These are phyloP conservation scores for Dryas drummondii DNA, from an alignment of 306 rosid species.

Conservation along the genomic window DNA sequence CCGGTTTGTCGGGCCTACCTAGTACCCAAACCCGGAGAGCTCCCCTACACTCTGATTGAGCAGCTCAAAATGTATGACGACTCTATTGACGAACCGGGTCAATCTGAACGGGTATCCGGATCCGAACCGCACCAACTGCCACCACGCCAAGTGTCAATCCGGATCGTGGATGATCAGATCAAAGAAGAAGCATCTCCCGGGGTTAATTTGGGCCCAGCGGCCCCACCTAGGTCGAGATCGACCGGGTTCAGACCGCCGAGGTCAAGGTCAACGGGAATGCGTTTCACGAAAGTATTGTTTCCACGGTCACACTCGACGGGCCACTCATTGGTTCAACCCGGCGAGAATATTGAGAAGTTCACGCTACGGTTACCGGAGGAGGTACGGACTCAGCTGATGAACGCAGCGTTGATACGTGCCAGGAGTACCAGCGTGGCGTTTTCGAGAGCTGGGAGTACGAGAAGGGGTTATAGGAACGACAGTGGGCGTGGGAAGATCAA, in stretches of 20 bases:
- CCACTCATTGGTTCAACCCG: constrained; percentile 41
- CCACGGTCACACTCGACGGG: constrained; percentile 29
- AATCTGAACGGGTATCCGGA: neutral
- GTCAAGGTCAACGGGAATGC: constrained; percentile 12
- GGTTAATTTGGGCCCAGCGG: too few relatives aligned
- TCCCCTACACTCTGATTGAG: neutral
- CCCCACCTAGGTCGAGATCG: constrained; percentile 36
- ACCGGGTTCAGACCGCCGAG: constrained; percentile 30
- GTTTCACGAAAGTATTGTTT: neutral
- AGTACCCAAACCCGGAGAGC: constrained; percentile 48
- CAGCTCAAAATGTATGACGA: neutral
- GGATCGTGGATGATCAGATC: neutral
- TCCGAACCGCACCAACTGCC: neutral
- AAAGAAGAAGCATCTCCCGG: neutral
- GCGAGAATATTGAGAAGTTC: constrained; percentile 55
- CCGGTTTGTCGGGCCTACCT: constrained; percentile 86
- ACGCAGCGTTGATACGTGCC: constrained; percentile 38
- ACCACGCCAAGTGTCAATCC: constrained; percentile 23
- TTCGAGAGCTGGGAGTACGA: constrained; percentile 49
- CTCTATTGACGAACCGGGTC: constrained; percentile 5
- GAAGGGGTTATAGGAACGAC: constrained; percentile 49
- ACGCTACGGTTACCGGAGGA: constrained; percentile 74
- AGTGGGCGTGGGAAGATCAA: constrained; percentile 37
- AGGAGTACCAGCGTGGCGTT: constrained; percentile 43
- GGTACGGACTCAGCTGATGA: constrained; percentile 58